Evolutionary conservation across 2,329 filamentous ascomycete species (phyloP).

Genomic region (Pseudogymnoascus sp.): DNA sequence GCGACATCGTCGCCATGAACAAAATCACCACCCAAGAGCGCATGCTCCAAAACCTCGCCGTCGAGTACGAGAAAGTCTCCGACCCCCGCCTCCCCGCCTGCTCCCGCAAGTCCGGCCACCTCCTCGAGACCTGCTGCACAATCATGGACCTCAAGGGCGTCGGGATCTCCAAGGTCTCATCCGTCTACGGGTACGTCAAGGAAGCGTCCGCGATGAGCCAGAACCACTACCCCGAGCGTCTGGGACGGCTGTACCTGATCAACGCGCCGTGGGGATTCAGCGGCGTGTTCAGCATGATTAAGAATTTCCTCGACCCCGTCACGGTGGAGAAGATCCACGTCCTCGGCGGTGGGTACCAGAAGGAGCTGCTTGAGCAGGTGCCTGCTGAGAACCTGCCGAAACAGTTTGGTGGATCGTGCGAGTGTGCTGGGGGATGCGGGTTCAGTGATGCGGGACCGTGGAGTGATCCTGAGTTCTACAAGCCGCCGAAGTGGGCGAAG

Average conservation of each 20-base stretch:
- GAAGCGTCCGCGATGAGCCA: constrained; percentile 84
- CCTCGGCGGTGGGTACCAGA: constrained; percentile 71
- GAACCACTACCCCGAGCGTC: constrained; percentile 97
- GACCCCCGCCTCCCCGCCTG: constrained; percentile 91
- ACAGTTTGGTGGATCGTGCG: constrained; percentile 74
- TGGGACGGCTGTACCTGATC: constrained; percentile 95
- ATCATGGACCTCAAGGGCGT: constrained; percentile 98
- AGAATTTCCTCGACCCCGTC: constrained; percentile 92
- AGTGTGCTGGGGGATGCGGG: constrained; percentile 74
- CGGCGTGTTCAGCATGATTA: constrained; percentile 75
- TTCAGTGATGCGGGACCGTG: constrained; percentile 88
- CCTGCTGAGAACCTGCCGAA: constrained; percentile 84
- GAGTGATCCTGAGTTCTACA: constrained; percentile 62
- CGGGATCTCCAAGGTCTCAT: constrained; percentile 68
- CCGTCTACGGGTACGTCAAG: constrained; percentile 82
- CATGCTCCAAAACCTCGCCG: constrained; percentile 93
- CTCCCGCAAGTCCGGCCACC: constrained; percentile 79
- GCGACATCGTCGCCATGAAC: constrained; percentile 82
- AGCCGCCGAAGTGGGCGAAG: constrained; percentile 56
- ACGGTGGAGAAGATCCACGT: constrained; percentile 96
- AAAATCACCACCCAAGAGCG: constrained; percentile 88
- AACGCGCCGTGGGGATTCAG: constrained; percentile 97
- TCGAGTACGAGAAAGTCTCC: constrained; percentile 94
- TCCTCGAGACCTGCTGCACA: constrained; percentile 96
- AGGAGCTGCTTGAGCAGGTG: constrained; percentile 75